Evolutionary conservation across 2,329 filamentous ascomycete species (phyloP), one percentile per base, ranked within the genome.

Genomic region (Chrysoporthe puriensis): DNA sequence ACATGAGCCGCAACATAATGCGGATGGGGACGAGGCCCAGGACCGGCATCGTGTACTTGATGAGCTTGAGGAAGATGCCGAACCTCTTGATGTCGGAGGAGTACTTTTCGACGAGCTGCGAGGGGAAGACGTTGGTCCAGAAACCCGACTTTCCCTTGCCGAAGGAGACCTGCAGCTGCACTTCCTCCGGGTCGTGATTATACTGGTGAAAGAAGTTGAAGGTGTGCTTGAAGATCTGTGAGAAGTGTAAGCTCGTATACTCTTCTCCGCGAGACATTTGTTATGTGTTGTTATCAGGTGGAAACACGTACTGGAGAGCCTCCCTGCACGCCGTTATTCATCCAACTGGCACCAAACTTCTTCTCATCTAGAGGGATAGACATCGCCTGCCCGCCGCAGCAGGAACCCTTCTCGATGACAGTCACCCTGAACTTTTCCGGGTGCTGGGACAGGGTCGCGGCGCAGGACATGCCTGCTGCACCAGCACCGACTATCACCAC

Each of bases 401-500:
- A 85, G 59, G 84, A 78, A 13, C 84, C 84, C 73, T 81, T 78
- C 69, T 90, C 88, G 32, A 91, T 79, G 16, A 92, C 73, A 0
- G 88, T 91, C 14, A 92, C 82, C 56, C 88, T 84, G 78, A 90
- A 92, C 70, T 84, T 85, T 48, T 90, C 84, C 0, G 86, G 86
- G 70, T 91, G 88, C 60, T 90, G 84, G 59, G 88, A 84, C 40
- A 92, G 82, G 42, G 90, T 89, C 42, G 89, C 84, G 13, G 90
- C 89, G 75, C 89, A 91, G 65, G 87, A 87, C 86, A 85, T 87
- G 76, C 88, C 88, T 57, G 88, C 86, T 48, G 87, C 88, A 36
- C 88, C 89, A 42, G 85, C 88, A 3, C 88, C 88, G 40, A 91
- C 82, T 34, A 90, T 81, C 13, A 87, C 81, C 26, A 90, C 79